Evolutionary conservation across 345 rosid species (phyloP).

Genomic region (Moricandia arvensis): DNA sequence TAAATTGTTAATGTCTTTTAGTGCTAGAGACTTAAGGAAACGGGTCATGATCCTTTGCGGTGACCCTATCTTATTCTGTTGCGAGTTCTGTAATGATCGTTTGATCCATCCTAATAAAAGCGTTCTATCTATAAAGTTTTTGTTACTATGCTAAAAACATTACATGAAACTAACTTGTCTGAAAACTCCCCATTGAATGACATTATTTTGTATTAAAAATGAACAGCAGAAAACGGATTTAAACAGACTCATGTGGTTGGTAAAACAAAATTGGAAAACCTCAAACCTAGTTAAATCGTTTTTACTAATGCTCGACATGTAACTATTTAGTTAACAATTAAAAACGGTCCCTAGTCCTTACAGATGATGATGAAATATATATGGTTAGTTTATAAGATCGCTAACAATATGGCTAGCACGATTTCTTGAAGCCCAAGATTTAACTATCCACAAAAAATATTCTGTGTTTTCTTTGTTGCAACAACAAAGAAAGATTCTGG

Average conservation of each 20-base stretch:
- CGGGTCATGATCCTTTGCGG: slow-evolving; percentile 11
- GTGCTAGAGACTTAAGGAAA: not conserved
- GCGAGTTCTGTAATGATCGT: slow-evolving; percentile 10
- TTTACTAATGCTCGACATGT: not conserved
- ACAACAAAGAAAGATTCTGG: not conserved
- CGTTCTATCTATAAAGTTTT: no score
- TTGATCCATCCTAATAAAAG: not conserved
- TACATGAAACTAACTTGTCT: not conserved
- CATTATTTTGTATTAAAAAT: not conserved
- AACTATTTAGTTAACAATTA: not conserved
- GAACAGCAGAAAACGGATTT: not conserved
- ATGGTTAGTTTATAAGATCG: not conserved
- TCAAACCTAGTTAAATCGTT: not conserved
- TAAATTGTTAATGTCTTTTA: not conserved
- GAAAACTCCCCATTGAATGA: not conserved
- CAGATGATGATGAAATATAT: not conserved
- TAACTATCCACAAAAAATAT: not conserved
- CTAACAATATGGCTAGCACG: not conserved
- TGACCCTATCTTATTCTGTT: slow-evolving; percentile 7
- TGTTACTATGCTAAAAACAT: not conserved
- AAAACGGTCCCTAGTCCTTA: not conserved
- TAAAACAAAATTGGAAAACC: not conserved
- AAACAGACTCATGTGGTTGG: not conserved
- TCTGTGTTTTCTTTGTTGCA: not conserved
- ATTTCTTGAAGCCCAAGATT: not conserved